A percentile compares a stretch with the other conserved stretches of the same genome.
Conservation (phyloP, 2,329 filamentous ascomycete species). For the Cylindrodendrum hubeiense region DNA sequence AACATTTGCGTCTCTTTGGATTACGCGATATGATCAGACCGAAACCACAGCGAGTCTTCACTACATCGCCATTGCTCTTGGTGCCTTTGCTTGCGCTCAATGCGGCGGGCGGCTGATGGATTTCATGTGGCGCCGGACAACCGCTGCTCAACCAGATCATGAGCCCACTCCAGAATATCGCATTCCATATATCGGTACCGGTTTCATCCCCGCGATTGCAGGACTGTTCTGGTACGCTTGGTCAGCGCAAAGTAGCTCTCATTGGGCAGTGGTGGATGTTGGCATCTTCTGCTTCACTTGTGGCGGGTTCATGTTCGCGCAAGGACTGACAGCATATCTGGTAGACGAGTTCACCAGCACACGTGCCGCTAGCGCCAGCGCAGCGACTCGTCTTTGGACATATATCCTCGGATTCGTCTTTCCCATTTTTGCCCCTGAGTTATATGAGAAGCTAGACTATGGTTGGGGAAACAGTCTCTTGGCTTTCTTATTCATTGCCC, state of each 20-base stretch:
- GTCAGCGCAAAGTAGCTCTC: constrained; percentile 60
- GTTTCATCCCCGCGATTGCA: constrained; percentile 55
- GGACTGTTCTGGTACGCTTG: constrained; percentile 57
- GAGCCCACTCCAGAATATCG: constrained; percentile 58
- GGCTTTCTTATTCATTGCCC: constrained; percentile 52
- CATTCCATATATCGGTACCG: constrained; percentile 65
- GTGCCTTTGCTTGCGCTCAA: constrained; percentile 52
- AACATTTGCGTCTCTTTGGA: constrained; percentile 63
- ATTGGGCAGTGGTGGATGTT: constrained; percentile 71
- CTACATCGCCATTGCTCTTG: constrained; percentile 64
- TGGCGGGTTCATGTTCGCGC: constrained; percentile 65
- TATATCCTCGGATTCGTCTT: constrained; percentile 67
- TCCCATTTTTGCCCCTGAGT: constrained; percentile 64
- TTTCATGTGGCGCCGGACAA: constrained; percentile 48
- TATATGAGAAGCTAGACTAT: constrained; percentile 48
- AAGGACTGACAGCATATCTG: constrained; percentile 66
- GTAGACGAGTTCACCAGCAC: constrained; percentile 61
- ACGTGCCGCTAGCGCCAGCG: constrained; percentile 54
- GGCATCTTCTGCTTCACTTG: constrained; percentile 66
- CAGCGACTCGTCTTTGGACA: constrained; percentile 65
- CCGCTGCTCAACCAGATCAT: not conserved
- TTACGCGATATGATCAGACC: constrained; percentile 59
- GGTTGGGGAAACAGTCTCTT: constrained; percentile 59
- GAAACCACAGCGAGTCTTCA: constrained; percentile 59
- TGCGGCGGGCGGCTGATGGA: constrained; percentile 53